Evolutionary conservation across 1,284 basidiomycete genomes (phyloP).

Genomic region (Cutaneotrichosporon daszewskae): DNA sequence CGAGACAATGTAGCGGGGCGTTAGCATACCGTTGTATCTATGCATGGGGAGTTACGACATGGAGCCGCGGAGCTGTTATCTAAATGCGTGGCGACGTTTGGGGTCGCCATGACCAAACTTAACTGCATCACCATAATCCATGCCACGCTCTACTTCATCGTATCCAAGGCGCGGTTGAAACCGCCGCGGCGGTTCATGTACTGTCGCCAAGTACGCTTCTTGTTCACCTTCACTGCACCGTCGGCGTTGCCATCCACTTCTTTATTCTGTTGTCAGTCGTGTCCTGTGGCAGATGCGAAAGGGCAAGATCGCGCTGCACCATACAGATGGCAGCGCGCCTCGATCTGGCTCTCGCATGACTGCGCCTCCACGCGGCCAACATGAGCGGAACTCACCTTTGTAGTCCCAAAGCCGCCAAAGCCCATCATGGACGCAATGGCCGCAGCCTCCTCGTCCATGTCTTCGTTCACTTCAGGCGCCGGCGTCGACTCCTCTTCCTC

Average conservation of each 20-base stretch:
- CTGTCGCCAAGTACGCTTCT: slow-evolving; percentile 88
- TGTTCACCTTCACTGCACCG: slow-evolving; percentile 71
- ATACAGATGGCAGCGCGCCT: slow-evolving; percentile 4
- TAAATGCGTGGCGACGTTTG: no score
- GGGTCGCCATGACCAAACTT: no score
- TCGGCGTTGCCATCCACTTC: slow-evolving; percentile 53
- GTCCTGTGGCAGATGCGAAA: no score
- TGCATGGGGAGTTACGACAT: no score
- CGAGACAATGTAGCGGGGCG: slow-evolving; percentile 26
- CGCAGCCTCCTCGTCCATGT: slow-evolving; percentile 58
- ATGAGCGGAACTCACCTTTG: slow-evolving; percentile 62
- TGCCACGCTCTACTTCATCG: slow-evolving; percentile 58
- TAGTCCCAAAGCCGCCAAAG: slow-evolving; percentile 76
- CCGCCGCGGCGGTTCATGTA: slow-evolving; percentile 68
- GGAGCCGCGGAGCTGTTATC: no score
- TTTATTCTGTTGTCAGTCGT: no score
- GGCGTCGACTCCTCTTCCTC: slow-evolving; percentile 47
- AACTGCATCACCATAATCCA: neutral
- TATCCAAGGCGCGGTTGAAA: slow-evolving; percentile 81
- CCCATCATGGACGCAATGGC: slow-evolving; percentile 91
- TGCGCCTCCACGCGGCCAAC: no score
- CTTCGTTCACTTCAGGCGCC: slow-evolving; percentile 64
- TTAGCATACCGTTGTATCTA: no score
- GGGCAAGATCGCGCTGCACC: no score
- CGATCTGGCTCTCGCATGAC: no score